These are phyloP conservation scores for Capronia epimyces DNA, from an alignment of 2,329 filamentous ascomycete species.

Conservation along the genomic window DNA sequence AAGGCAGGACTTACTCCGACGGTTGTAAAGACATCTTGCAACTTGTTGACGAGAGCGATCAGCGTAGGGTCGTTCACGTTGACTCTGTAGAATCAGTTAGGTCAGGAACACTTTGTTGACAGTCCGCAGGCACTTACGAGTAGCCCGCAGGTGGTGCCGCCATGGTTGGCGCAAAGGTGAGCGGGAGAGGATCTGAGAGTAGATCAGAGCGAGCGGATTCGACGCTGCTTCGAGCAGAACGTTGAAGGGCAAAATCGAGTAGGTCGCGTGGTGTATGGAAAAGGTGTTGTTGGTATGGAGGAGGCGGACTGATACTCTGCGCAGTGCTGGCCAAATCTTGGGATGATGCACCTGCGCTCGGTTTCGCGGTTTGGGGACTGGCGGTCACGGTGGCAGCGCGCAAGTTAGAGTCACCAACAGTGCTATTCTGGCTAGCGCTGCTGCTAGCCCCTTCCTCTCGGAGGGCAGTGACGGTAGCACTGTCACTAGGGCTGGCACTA, in stretches of 20 bases:
- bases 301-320: constrained; percentile 15
- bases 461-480: background rate
- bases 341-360: constrained; percentile 9
- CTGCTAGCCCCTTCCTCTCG: background rate
- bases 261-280: constrained; percentile 5
- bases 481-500: background rate
- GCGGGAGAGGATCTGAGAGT: constrained; percentile 15
- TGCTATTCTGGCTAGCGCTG: background rate
- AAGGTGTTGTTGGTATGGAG: constrained; percentile 2
- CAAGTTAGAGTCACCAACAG: background rate
- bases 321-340: constrained; percentile 20
- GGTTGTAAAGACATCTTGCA: constrained; percentile 98
- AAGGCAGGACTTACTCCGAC: constrained; percentile 62
- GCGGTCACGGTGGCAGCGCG: background rate
- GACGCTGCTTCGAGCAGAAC: constrained; percentile 15
- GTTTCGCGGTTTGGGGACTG: constrained; percentile 4
- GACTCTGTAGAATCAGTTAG: constrained; percentile 46
- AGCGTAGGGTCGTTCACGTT: constrained; percentile 66
- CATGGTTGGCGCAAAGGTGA: constrained; percentile 36
- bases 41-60: constrained; percentile 89
- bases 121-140: constrained; percentile 39
- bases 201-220: constrained; percentile 11
- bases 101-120: constrained; percentile 22
- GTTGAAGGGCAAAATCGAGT: constrained; percentile 14
- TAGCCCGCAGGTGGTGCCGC: constrained; percentile 40